Evolutionary conservation across 139 green algal genomes (phyloP).

Genomic region (Trebouxia sp.): DNA sequence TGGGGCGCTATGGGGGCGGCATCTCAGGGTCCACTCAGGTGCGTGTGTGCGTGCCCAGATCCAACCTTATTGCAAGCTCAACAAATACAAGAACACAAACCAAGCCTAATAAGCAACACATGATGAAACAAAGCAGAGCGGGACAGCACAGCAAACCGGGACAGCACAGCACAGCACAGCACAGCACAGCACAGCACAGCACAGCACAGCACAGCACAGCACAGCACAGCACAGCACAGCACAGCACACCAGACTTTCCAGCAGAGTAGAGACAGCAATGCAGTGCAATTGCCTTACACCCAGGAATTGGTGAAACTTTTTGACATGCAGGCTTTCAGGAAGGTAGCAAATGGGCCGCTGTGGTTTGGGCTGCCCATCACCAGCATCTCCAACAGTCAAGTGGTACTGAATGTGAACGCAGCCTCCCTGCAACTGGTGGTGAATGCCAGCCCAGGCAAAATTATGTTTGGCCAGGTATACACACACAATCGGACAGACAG

Average conservation of each 20-base stretch:
- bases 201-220: too few relatives aligned
- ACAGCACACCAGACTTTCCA: too few relatives aligned
- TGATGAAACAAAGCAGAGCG: too few relatives aligned
- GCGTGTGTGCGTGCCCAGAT: neutral
- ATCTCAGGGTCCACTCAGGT: slow-evolving; percentile 31
- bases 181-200: too few relatives aligned
- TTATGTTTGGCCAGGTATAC: slow-evolving; percentile 45
- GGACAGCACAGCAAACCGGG: too few relatives aligned
- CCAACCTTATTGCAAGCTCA: neutral
- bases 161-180: too few relatives aligned
- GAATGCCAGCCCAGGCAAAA: slow-evolving; percentile 66
- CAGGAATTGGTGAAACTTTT: neutral
- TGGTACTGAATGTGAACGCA: slow-evolving; percentile 64
- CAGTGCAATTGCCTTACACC: neutral
- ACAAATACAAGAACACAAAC: too few relatives aligned
- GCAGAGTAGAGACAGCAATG: too few relatives aligned
- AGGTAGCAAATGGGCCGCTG: slow-evolving; percentile 40
- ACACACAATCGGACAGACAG: too few relatives aligned
- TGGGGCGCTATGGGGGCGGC: slow-evolving; percentile 59
- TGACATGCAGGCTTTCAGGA: slow-evolving; percentile 39
- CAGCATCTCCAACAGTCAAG: slow-evolving; percentile 56
- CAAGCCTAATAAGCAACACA: too few relatives aligned
- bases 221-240: too few relatives aligned
- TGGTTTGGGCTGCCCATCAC: slow-evolving; percentile 67
- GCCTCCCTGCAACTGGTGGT: slow-evolving; percentile 64